These are phyloP conservation scores for Wallacemonas sp. DNA, from an alignment of 208 protist species.

Conservation along the genomic window DNA sequence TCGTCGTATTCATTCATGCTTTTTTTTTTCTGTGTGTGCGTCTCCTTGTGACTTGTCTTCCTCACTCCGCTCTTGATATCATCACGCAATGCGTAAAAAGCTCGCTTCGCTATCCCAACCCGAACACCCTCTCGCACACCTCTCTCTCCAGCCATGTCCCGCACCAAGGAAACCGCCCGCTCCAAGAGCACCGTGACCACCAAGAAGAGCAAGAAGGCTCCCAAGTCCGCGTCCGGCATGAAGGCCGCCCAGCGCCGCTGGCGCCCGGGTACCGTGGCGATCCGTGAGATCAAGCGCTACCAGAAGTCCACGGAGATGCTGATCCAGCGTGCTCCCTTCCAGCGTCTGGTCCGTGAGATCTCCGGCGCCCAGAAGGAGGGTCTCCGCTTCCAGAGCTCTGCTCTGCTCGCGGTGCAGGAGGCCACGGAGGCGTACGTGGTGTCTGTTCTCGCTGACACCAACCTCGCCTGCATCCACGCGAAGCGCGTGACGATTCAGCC, in stretches of 20 bases:
- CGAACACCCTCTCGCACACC: slow-evolving; percentile 10
- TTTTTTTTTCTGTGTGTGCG: background rate
- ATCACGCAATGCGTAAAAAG: too few relatives aligned
- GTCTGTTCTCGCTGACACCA: slow-evolving; percentile 91
- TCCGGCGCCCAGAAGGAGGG: slow-evolving; percentile 70
- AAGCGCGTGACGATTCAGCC: slow-evolving; percentile 86
- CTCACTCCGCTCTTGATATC: too few relatives aligned
- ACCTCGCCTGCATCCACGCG: slow-evolving; percentile 88
- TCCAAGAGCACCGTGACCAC: slow-evolving; percentile 96
- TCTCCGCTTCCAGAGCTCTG: slow-evolving; percentile 86
- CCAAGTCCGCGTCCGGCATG: slow-evolving; percentile 92
- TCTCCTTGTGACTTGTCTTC: background rate
- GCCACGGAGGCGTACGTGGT: slow-evolving; percentile 92
- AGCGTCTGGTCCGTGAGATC: slow-evolving; percentile 88
- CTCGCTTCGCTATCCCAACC: slow-evolving; percentile 8
- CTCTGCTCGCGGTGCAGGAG: slow-evolving; percentile 88
- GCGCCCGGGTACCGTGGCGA: slow-evolving; percentile 97
- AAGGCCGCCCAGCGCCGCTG: slow-evolving; percentile 97
- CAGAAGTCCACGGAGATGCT: slow-evolving; percentile 89
- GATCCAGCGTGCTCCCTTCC: slow-evolving; percentile 88
- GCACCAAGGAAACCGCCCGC: slow-evolving; percentile 98
- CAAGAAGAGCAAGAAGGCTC: slow-evolving; percentile 97
- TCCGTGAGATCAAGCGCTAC: slow-evolving; percentile 96
- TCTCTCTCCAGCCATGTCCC: slow-evolving; percentile 82
- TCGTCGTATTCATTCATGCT: background rate